Evolutionary conservation across 2,329 filamentous ascomycete species (phyloP), one percentile per base, ranked within the genome.

Genomic region (Dothideomycetes sp.): DNA sequence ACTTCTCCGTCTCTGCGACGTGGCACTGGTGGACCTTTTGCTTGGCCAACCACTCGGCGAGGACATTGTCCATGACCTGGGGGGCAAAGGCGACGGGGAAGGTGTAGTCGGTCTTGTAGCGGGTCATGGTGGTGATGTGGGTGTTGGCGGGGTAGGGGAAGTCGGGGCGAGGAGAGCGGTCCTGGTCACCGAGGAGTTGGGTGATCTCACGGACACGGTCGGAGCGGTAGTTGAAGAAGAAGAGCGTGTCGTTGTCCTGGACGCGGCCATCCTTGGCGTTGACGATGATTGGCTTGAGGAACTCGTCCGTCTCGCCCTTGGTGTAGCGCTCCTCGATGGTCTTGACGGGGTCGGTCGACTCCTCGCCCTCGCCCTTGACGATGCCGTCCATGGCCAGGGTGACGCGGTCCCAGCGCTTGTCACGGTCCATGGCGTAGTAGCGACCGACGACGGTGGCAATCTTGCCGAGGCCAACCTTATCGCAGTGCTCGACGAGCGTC

Each of bases 221-320:
- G 42, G 91, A 96, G 57, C 91, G 86, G 75, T 98, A 98, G 79
- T 98, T 98, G 84, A 98, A 98, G 78, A 96, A 96, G 77, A 96
- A 96, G 55, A 96, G 75, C 39, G 86, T 89, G 59, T 98, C 91
- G 50, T 83, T 74, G 58, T 96, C 87, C 70, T 94, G 79, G 59
- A 98, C 80, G 53, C 91, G 82, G 46, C 74, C 72, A 56, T 94
- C 84, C 52, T 85, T 76, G 52, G 89, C 91, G 49, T 86, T 85
- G 45, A 96, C 73, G 55, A 98, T 87, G 62, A 98, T 96, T 51
- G 91, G 91, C 69, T 93, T 95, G 52, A 98, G 70, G 75, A 98
- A 98, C 73, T 98, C 91, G 58, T 98, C 91, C 43, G 79, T 94
- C 71, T 96, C 86, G 41, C 77, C 81, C 56, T 83, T 81, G 54